These are phyloP conservation scores for Neoascochyta sp. DNA, from an alignment of 2,329 filamentous ascomycete species.

Conservation along the genomic window DNA sequence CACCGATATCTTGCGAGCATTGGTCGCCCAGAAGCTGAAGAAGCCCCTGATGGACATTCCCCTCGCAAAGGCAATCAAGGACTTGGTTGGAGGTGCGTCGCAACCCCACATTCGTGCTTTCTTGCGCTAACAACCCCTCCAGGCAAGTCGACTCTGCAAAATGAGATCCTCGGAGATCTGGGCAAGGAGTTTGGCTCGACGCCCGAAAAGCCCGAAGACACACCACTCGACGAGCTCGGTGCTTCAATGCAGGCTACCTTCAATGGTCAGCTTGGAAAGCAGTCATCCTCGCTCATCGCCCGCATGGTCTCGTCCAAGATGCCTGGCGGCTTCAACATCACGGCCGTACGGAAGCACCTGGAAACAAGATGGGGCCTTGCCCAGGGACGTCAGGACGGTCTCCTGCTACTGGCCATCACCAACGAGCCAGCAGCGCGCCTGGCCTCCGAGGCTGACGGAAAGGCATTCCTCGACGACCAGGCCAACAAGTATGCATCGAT, in stretches of 20 bases:
- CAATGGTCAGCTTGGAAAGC: slow-evolving; percentile 96
- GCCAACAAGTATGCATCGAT: slow-evolving; percentile 83
- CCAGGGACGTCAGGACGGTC: slow-evolving; percentile 83
- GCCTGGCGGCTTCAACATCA: slow-evolving; percentile 99
- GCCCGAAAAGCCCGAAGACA: slow-evolving; percentile 97
- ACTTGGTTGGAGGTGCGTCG: slow-evolving; percentile 85
- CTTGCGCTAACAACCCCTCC: slow-evolving; percentile 8
- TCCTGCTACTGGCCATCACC: slow-evolving; percentile 81
- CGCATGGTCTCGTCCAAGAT: slow-evolving; percentile 98
- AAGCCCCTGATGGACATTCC: slow-evolving; percentile 86
- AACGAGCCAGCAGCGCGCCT: slow-evolving; percentile 88
- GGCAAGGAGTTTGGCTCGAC: slow-evolving; percentile 98
- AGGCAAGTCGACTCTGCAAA: slow-evolving; percentile 98
- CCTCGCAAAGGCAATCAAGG: slow-evolving; percentile 94
- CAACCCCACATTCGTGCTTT: neutral
- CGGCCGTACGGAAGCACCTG: slow-evolving; percentile 87
- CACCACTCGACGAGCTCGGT: slow-evolving; percentile 89
- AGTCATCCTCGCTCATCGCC: slow-evolving; percentile 87
- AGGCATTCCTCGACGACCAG: slow-evolving; percentile 84
- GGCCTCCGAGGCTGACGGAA: slow-evolving; percentile 84
- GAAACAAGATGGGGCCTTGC: slow-evolving; percentile 90
- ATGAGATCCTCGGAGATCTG: slow-evolving; percentile 95
- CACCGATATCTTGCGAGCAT: slow-evolving; percentile 79
- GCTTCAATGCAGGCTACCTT: slow-evolving; percentile 98
- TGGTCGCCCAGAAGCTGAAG: slow-evolving; percentile 97